Percentiles rank a stretch among this genome's conserved stretches.
These are phyloP conservation scores for Fusarium armeniacum DNA, from an alignment of 2,329 filamentous ascomycete species.

Conservation along the genomic window DNA sequence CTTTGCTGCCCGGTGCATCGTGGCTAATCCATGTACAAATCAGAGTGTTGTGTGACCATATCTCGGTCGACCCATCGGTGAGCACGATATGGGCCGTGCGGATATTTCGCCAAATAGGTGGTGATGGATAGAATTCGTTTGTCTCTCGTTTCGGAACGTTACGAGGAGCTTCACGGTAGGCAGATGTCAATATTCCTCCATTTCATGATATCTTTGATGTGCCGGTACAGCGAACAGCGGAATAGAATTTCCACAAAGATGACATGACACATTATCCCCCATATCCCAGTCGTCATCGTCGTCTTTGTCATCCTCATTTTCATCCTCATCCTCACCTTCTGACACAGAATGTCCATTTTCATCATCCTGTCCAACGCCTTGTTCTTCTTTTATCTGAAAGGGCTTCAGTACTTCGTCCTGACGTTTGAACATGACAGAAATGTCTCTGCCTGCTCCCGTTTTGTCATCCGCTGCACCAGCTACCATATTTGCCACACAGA, in stretches of 20 bases:
- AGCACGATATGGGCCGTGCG: slow-evolving; percentile 23
- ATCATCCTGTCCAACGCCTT: slow-evolving; percentile 47
- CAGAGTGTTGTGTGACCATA: slow-evolving; percentile 39
- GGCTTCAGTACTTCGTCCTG: slow-evolving; percentile 79
- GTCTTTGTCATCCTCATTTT: slow-evolving; percentile 40
- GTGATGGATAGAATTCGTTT: background rate
- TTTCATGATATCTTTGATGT: slow-evolving; percentile 60
- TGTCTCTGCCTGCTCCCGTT: slow-evolving; percentile 77
- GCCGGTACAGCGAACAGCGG: slow-evolving; percentile 71
- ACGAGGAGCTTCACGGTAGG: background rate
- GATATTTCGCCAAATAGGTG: slow-evolving; percentile 5
- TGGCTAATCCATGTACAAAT: slow-evolving; percentile 37
- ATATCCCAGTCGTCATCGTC: slow-evolving; percentile 52
- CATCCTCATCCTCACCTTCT: slow-evolving; percentile 44
- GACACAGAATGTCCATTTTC: slow-evolving; percentile 43
- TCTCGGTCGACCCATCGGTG: slow-evolving; percentile 41
- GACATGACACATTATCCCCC: slow-evolving; percentile 56
- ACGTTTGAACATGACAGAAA: slow-evolving; percentile 83
- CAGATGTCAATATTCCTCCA: slow-evolving; percentile 45
- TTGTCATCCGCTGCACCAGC: slow-evolving; percentile 65
- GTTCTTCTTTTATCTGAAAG: slow-evolving; percentile 68
- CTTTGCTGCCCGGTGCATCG: slow-evolving; percentile 23
- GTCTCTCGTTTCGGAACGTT: background rate
- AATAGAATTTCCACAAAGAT: slow-evolving; percentile 66
- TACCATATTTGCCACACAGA: slow-evolving; percentile 89